Base-by-base conservation (phyloP, 129 eudicot species). In the Flaveria trinervia region DNA sequence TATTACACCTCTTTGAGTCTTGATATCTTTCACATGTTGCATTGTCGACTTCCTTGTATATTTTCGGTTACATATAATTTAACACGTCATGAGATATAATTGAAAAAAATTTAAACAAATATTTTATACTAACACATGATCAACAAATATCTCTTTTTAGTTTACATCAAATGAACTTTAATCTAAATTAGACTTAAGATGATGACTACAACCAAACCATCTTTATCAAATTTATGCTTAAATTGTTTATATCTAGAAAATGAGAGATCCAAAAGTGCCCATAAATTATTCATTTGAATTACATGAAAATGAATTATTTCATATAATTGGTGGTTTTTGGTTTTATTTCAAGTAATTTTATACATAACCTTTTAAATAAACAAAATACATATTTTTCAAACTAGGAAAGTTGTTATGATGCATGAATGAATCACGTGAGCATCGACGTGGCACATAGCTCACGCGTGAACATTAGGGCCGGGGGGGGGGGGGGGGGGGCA, bases 191-290 rank as follows among this genome's bases (percentile, higher is more conserved):
- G 71, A 28, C 60, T 15, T 51, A 51, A 9, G 68, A 55, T 44
- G 7, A 77, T 54, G 69, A 68, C 75, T 41, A 43, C 48, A 56
- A 77, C 61, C 81, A 26, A 77, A 68, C 56, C 10, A 68, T 68
- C 60, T 55, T 41, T 23, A 41, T 25, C 36, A 23, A 26, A 44
- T 25, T 9, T 45, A 2, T 9, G 44, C 25, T 59, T 15, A 70
- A 70, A 30, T 23, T 50, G 8, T 20, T 61, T n/a, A 60, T 49
- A 26, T 51, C 43, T 3, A 26, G 9, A 48, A 61, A 71, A 78
- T 11, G 46, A 61, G 70, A 9, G 39, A 30, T 59, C 77, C 60
- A 33, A 71, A 71, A 14, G 15, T 62, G 16, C 14, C 14, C 43
- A 36, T 48, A 65, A 36, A 61, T 46, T 49, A 61, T 79, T 71